Percentiles rank a stretch among this genome's conserved stretches.
These are phyloP conservation scores for Diddensiella transvaalensis DNA, from an alignment of 805 yeast genomes.

Conservation along the genomic window DNA sequence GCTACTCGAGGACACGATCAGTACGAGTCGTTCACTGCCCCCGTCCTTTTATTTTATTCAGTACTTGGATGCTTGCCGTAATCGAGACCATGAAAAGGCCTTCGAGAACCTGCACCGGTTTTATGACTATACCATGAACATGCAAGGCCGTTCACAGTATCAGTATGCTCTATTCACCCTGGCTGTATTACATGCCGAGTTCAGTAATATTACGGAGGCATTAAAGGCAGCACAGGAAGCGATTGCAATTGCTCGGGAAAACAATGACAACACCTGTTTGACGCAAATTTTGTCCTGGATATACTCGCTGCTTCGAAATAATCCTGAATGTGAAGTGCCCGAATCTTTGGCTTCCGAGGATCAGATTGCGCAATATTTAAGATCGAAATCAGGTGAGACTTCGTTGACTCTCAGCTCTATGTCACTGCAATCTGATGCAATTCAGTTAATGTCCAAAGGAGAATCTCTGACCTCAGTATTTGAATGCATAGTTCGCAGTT, in stretches of 20 bases:
- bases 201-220: conserved; percentile 65
- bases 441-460: conserved; percentile 15
- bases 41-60: conserved; percentile 53
- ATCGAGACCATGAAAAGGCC: conserved; percentile 54
- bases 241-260: conserved; percentile 80
- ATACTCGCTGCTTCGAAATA: conserved; percentile 60
- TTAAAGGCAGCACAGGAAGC: conserved; percentile 82
- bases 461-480: conserved; percentile 37
- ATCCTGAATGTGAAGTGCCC: conserved; percentile 51
- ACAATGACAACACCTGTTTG: conserved; percentile 68
- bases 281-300: conserved; percentile 57
- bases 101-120: conserved; percentile 54
- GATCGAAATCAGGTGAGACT: conserved; percentile 48
- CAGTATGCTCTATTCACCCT: conserved; percentile 73
- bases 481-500: conserved; percentile 29
- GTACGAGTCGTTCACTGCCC: conserved; percentile 30
- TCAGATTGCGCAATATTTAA: conserved; percentile 62
- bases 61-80: conserved; percentile 56
- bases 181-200: conserved; percentile 67
- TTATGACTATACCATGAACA: conserved; percentile 74
- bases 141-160: conserved; percentile 58
- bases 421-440: conserved; percentile 20
- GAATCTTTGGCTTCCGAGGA: conserved; percentile 55
- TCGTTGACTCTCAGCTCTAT: conserved; percentile 14
- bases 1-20: conserved; percentile 37